Conservation (phyloP, 2,329 filamentous ascomycete species). For the Ceratocystis ficicola region DNA sequence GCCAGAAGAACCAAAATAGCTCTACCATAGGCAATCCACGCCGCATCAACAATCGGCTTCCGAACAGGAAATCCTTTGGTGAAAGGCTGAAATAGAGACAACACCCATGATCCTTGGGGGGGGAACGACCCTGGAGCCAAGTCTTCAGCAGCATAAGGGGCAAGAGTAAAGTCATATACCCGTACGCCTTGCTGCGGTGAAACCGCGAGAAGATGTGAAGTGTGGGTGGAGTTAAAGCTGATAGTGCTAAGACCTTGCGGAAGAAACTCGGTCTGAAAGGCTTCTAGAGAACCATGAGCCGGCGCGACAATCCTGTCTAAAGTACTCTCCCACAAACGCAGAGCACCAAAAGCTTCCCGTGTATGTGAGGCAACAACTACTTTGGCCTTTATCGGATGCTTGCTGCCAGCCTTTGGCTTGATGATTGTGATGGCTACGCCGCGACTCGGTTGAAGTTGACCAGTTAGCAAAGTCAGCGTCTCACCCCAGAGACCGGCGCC, state of each 20-base stretch:
- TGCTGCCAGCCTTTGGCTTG: slow-evolving; percentile 30
- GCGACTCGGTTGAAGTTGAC: slow-evolving; percentile 42
- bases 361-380: slow-evolving; percentile 50
- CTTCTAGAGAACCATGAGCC: slow-evolving; percentile 29
- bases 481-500: slow-evolving; percentile 55
- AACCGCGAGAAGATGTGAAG: slow-evolving; percentile 46
- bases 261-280: slow-evolving; percentile 51
- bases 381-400: slow-evolving; percentile 31
- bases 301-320: slow-evolving; percentile 31
- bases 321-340: slow-evolving; percentile 48
- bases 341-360: slow-evolving; percentile 45
- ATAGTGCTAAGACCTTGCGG: slow-evolving; percentile 43
- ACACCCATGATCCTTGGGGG: slow-evolving; percentile 50
- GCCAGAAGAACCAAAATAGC: slow-evolving; percentile 47
- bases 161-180: slow-evolving; percentile 48
- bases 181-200: slow-evolving; percentile 45
- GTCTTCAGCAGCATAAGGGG: slow-evolving; percentile 42
- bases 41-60: slow-evolving; percentile 50
- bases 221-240: slow-evolving; percentile 48
- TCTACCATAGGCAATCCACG: slow-evolving; percentile 49
- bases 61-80: slow-evolving; percentile 38
- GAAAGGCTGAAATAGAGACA: slow-evolving; percentile 50
- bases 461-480: slow-evolving; percentile 41
- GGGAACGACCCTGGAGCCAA: slow-evolving; percentile 41
- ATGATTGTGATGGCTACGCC: slow-evolving; percentile 45